Base-by-base conservation (phyloP, 1,284 basidiomycete genomes). In the Ceratobasidium sp. region DNA sequence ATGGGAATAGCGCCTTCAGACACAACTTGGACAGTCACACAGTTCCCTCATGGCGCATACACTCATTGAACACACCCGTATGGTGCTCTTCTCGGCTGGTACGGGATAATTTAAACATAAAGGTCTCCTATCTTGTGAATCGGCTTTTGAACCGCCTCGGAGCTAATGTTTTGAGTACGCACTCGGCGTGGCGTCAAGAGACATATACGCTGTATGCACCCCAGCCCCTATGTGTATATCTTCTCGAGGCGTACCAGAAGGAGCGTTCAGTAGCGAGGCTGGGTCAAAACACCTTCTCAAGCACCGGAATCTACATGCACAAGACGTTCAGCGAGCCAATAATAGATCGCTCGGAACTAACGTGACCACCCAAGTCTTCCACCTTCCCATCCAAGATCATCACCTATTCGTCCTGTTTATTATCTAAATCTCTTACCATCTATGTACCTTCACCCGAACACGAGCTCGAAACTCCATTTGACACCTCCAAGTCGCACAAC, bases 281-380 rank as follows among this genome's bases (percentile, higher is more conserved):
- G 39, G 39, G 40, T 44, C 39, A 3, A 20, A 20, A 18, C 10
- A 64, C 5, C 18, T 44, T 15, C 40, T 64, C 4, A 40, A n/a
- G 15, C 39, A 2, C 15, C 40, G 61, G n/a, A 64, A 20, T 20
- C 61, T 64, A 7, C 39, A 64, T 40, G 39, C 13, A 15, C 39
- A 64, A 23, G 61, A 9, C 61, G 40, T 20, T 33, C 61, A 40
- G 61, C 61, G 40, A 13, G 23, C 40, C 40, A 64, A n/a, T 13
- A 64, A 64, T 64, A 64, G 61, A 39, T 40, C 61, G 18, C 33
- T 33, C 61, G 40, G n/a, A n/a, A n/a, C n/a, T n/a, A n/a, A n/a
- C n/a, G n/a, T 40, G 13, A 13, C 23, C 58, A 61, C 13, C 33
- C 26, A 12, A 28, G 28, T 28, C 28, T 61, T 33, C 28, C 58